Conservation (phyloP, 495 filamentous ascomycete genomes). For the Lophiostoma macrostomum region DNA sequence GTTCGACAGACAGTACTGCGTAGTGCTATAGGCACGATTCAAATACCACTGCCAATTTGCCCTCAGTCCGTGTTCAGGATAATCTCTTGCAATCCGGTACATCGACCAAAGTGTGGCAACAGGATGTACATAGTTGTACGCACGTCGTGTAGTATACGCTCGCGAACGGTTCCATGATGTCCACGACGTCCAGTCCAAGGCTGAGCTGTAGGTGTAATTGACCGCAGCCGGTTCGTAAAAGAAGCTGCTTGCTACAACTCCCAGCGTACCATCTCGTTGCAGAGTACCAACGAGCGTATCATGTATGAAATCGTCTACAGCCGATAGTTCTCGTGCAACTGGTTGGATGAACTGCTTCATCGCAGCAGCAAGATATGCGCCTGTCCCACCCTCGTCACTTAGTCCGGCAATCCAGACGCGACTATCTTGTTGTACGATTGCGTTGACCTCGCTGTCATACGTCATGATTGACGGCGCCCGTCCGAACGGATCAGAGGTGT, state of each 20-base stretch:
- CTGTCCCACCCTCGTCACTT: slow-evolving; percentile 46
- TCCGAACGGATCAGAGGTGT: slow-evolving; percentile 49
- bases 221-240: slow-evolving; percentile 43
- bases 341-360: slow-evolving; percentile 51
- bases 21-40: slow-evolving; percentile 42
- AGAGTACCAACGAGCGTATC: slow-evolving; percentile 28
- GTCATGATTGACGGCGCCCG: slow-evolving; percentile 50
- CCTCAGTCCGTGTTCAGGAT: slow-evolving; percentile 40
- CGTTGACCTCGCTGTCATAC: slow-evolving; percentile 45
- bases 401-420: slow-evolving; percentile 48
- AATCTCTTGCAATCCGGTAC: slow-evolving; percentile 48
- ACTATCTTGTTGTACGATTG: slow-evolving; percentile 47
- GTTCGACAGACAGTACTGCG: slow-evolving; percentile 28
- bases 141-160: slow-evolving; percentile 46
- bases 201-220: slow-evolving; percentile 41
- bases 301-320: slow-evolving; percentile 48
- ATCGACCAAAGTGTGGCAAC: slow-evolving; percentile 51
- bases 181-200: slow-evolving; percentile 41
- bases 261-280: slow-evolving; percentile 35
- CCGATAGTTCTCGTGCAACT: slow-evolving; percentile 43
- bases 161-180: slow-evolving; percentile 45
- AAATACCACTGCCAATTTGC: slow-evolving; percentile 51
- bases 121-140: slow-evolving; percentile 55
- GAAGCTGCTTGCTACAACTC: slow-evolving; percentile 46
- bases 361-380: slow-evolving; percentile 46